Evolutionary conservation across 805 yeast species (phyloP).

Genomic region (Nakazawaea pomicola): DNA sequence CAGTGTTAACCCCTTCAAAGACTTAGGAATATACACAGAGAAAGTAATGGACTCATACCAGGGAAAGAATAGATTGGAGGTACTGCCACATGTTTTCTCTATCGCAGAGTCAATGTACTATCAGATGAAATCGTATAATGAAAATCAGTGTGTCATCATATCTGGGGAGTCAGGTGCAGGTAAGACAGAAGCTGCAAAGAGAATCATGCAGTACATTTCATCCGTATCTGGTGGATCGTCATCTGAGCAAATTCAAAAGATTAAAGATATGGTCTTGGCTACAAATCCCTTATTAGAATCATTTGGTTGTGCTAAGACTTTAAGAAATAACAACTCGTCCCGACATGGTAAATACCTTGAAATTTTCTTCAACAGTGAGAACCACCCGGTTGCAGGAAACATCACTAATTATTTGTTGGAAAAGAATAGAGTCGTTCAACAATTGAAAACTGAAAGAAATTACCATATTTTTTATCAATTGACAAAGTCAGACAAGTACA

Average conservation of each 20-base stretch:
- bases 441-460: constrained; percentile 86
- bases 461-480: constrained; percentile 97
- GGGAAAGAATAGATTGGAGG: constrained; percentile 92
- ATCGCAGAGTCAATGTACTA: constrained; percentile 97
- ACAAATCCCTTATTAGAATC: constrained; percentile 90
- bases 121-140: constrained; percentile 89
- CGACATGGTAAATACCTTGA: constrained; percentile 93
- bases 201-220: constrained; percentile 96
- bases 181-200: constrained; percentile 95
- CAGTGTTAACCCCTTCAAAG: constrained; percentile 95
- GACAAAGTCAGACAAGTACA: constrained; percentile 79
- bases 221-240: constrained; percentile 73
- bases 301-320: constrained; percentile 90
- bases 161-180: constrained; percentile 99
- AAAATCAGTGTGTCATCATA: constrained; percentile 94
- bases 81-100: constrained; percentile 97
- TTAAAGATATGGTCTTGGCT: constrained; percentile 96
- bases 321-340: constrained; percentile 84
- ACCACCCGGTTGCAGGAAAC: constrained; percentile 91
- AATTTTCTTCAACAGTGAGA: constrained; percentile 74
- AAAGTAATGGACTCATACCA: constrained; percentile 69
- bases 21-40: constrained; percentile 90
- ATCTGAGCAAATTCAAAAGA: constrained; percentile 68
- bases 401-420: constrained; percentile 93
- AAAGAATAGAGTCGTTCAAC: constrained; percentile 96